A percentile compares a stretch with the other conserved stretches of the same genome.
phyloP scores from a whole-genome alignment of 345 rosid genomes.

The Carallia brachiata region DNA sequence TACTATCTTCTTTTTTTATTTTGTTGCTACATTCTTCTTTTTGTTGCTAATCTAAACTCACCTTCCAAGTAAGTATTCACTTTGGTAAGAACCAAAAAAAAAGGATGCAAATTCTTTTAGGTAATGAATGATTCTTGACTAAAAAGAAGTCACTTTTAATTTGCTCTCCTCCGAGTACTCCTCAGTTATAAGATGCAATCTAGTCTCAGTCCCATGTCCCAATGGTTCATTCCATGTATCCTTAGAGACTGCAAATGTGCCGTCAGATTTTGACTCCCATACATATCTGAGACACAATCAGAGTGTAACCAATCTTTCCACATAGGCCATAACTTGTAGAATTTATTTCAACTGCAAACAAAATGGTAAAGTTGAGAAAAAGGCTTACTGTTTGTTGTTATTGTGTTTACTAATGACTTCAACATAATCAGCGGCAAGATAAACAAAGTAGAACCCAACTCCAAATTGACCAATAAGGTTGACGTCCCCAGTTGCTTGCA shows the following conservation, averaged over 20 bases:
- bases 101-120: too few relatives aligned
- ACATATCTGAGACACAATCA: slow-evolving; percentile 52
- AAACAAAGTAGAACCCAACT: slow-evolving; percentile 97
- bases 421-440: slow-evolving; percentile 93
- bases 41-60: too few relatives aligned
- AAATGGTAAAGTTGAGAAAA: neutral
- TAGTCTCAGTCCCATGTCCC: slow-evolving; percentile 97
- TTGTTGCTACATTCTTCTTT: too few relatives aligned
- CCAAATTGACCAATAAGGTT: slow-evolving; percentile 99
- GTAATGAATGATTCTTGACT: neutral
- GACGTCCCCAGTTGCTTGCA: slow-evolving; percentile 92
- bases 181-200: slow-evolving; percentile 84
- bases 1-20: too few relatives aligned
- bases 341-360: neutral
- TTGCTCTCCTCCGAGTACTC: slow-evolving; percentile 92
- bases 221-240: slow-evolving; percentile 97
- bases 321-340: neutral
- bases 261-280: slow-evolving; percentile 99
- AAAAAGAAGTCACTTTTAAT: slow-evolving; percentile 58
- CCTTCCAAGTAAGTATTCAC: too few relatives aligned
- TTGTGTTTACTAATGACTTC: slow-evolving; percentile 97
- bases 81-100: too few relatives aligned
- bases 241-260: slow-evolving; percentile 95
- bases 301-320: neutral
- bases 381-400: slow-evolving; percentile 82